Evolutionary conservation across 805 yeast species (phyloP), one percentile per base, ranked within the genome.

Genomic region (Ogataea minuta): DNA sequence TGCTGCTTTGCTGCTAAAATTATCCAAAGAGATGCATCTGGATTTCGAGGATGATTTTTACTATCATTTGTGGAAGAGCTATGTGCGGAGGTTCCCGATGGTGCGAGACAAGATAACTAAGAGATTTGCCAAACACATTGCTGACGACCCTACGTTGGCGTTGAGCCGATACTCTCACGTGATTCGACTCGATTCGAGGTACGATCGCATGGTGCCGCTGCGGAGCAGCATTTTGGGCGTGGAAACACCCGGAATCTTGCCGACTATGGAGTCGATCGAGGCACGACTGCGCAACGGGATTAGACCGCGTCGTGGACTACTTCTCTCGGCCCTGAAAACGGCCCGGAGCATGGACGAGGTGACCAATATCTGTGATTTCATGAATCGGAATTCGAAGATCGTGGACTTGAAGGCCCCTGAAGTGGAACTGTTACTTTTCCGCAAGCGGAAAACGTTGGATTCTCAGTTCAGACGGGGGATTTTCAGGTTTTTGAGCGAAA

Each of bases 1-100:
- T 16, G 44, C 50, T 10, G 24, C 35, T 11, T 34, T 59, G 11
- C 32, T 58, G 44, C 20, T 49, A 37, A 44, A 54, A 61, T 15
- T 61, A 56, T 39, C 59, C 53, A n/a, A 52, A 49, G 50, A 59
- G 12, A 25, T 42, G 4, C 45, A 44, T 3, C 37, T 50, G n/a
- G 32, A 28, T 16, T 42, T 53, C 23, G 42, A 49, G 19, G 49
- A 40, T 36, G 32, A 40, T 3, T 57, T 52, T 28, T 24, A 52
- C 8, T 26, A 41, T 15, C 41, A 46, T 3, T 36, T 52, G 12
- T 57, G 61, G 62, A 40, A 49, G 23, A 23, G 46, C 3, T 32
- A 50, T 10, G 34, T 51, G 5, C 34, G 31, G 10, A 45, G 46
- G 29, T 54, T 49, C 37, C 60, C 62, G 3, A 43, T 49, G 29